Conservation (phyloP, 2,329 filamentous ascomycete genomes). For the Sordariomycetes sp. region DNA sequence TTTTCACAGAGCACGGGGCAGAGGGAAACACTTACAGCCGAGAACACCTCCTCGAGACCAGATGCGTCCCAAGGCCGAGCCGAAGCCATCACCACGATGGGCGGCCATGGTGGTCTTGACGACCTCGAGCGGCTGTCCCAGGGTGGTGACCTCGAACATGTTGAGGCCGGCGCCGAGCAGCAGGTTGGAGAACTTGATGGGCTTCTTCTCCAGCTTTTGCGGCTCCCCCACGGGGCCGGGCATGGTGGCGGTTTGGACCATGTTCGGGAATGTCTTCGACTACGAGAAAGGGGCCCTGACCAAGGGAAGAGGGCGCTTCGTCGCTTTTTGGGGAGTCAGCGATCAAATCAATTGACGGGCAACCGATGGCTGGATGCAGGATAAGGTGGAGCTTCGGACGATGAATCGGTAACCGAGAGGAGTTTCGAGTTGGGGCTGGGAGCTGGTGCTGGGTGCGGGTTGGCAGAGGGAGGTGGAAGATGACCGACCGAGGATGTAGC, state of each 20-base stretch:
- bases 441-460: too few species aligned
- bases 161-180: constrained; percentile 89
- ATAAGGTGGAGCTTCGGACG: constrained; percentile 9
- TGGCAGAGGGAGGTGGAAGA: too few species aligned
- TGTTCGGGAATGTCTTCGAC: constrained; percentile 36
- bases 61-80: constrained; percentile 71
- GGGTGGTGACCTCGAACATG: constrained; percentile 75
- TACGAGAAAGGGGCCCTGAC: constrained; percentile 73
- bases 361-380: too few species aligned
- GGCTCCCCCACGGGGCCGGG: constrained; percentile 38
- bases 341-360: constrained; percentile 1
- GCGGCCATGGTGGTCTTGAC: constrained; percentile 99
- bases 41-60: constrained; percentile 90
- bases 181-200: constrained; percentile 99
- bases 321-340: too few species aligned
- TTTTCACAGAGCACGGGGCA: neutral
- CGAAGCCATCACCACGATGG: constrained; percentile 83
- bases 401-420: neutral
- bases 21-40: constrained; percentile 63
- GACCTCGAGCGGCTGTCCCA: constrained; percentile 84
- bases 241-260: constrained; percentile 51
- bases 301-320: constrained; percentile 92
- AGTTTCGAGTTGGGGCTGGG: too few species aligned
- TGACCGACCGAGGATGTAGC: too few species aligned
- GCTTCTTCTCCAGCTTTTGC: constrained; percentile 93